Evolutionary conservation across 1,284 basidiomycete genomes (phyloP), one percentile per base, ranked within the genome.

Genomic region (Ceratorhiza oryzae-sativae): DNA sequence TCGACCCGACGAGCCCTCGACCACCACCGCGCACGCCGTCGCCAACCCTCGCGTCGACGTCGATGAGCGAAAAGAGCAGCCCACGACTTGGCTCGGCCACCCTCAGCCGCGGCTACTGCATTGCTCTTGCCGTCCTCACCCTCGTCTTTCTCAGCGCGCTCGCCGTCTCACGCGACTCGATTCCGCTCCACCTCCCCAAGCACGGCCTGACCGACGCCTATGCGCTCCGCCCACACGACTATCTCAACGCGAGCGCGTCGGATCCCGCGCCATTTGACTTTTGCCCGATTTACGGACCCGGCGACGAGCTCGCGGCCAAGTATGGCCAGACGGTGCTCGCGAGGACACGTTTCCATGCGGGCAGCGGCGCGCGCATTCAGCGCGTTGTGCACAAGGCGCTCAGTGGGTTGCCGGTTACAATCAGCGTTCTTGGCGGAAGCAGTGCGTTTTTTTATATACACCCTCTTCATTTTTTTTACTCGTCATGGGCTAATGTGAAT

Each of bases 401-500:
- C 78, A 84, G 89, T 2, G 96, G 95, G 8, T 85, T 90, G 74
- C 94, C 95, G 3, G 87, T 97, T 27, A 97, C 95, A 10, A 93
- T 98, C 76, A 94, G 92, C 77, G 87, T 98, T 42, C 79, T 98
- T 32, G 95, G 95, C 59, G 94, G 95, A 71, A 95, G 93, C 75
- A 85, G 93, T 94, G 77, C 78, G 91, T 84, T 20, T 60, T 42
- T 63, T 30, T 45, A n/a, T n/a, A n/a, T n/a, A n/a, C n/a, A n/a
- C n/a, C n/a, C n/a, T 49, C 51, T 30, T 30, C 30, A 12, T 60
- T 1, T 13, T 23, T 51, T 49, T 53, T 23, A 23, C 10, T 48
- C 9, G 1, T 25, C 20, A 49, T 55, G 18, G 36, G 56, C 13
- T 56, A 25, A 32, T 23, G 4, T 25, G 20, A 18, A 51, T 51